Conservation (phyloP, 2,329 filamentous ascomycete species). For the Penicillium nordicum region DNA sequence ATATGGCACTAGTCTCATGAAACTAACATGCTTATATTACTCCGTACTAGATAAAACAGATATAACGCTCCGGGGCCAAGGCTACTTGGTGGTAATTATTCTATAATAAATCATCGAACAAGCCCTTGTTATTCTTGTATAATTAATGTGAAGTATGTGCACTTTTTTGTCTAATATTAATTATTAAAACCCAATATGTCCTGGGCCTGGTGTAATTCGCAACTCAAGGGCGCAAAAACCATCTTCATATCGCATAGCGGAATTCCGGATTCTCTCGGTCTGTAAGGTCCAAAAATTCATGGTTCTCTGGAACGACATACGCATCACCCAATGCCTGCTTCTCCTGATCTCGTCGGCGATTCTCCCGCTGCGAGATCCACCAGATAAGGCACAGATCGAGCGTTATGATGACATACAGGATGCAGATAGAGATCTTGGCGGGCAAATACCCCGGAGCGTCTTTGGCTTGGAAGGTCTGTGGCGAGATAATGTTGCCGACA, state of each 20-base stretch:
- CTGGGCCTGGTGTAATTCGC: neutral
- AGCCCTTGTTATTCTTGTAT: neutral
- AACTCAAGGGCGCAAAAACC: neutral
- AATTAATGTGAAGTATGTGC: neutral
- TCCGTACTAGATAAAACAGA: too few species aligned
- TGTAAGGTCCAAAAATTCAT: conserved; percentile 31
- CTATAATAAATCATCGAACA: neutral
- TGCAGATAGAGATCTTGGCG: conserved; percentile 28
- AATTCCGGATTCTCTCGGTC: conserved; percentile 28
- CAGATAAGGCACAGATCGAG: conserved; percentile 32
- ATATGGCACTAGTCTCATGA: too few species aligned
- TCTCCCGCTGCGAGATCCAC: conserved; percentile 28
- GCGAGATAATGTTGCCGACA: conserved; percentile 44
- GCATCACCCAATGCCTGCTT: conserved; percentile 23
- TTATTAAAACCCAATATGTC: neutral
- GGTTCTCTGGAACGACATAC: conserved; percentile 30
- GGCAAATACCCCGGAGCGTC: conserved; percentile 32
- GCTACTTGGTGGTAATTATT: neutral
- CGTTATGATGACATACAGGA: conserved; percentile 28
- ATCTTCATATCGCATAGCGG: conserved; percentile 20
- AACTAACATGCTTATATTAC: too few species aligned
- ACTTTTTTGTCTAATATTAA: neutral
- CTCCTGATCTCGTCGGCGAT: conserved; percentile 27
- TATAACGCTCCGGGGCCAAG: too few species aligned
- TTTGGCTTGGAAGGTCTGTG: conserved; percentile 41